Conservation (phyloP, 1,139 yeast species). For the Yamadazyma triangularis region DNA sequence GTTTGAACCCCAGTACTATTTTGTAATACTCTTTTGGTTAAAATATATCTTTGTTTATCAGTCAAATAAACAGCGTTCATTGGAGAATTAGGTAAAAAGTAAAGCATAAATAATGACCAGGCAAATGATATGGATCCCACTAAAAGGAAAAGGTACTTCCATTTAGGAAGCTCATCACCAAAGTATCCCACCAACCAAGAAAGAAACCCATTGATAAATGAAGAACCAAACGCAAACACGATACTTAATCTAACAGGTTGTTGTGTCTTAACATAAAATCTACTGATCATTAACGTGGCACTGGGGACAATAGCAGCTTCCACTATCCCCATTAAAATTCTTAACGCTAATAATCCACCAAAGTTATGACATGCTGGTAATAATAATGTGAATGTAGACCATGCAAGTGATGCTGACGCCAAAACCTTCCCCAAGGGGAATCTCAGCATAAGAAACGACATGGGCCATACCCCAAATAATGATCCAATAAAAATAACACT, state of each 20-base stretch:
- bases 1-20: conserved; percentile 23
- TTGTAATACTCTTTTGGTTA: conserved; percentile 20
- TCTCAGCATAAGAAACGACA: conserved; percentile 23
- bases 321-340: conserved; percentile 29
- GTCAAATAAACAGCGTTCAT: conserved; percentile 18
- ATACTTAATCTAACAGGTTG: conserved; percentile 22
- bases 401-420: conserved; percentile 18
- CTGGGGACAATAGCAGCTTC: conserved; percentile 41
- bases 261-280: conserved; percentile 23
- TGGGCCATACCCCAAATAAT: conserved; percentile 39
- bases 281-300: conserved; percentile 26
- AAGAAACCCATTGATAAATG: conserved; percentile 27
- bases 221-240: conserved; percentile 24
- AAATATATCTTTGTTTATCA: conserved; percentile 17
- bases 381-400: conserved; percentile 25
- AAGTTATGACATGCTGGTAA: conserved; percentile 23
- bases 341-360: conserved; percentile 27
- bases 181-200: conserved; percentile 27
- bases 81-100: conserved; percentile 23
- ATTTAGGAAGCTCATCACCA: conserved; percentile 20
- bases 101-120: conserved; percentile 22
- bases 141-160: conserved; percentile 28
- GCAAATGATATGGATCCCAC: conserved; percentile 27
- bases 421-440: conserved; percentile 26
- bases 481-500: conserved; percentile 45